Base-by-base conservation (phyloP, 768 basidiomycete species). In the Phylloporus sp. region DNA sequence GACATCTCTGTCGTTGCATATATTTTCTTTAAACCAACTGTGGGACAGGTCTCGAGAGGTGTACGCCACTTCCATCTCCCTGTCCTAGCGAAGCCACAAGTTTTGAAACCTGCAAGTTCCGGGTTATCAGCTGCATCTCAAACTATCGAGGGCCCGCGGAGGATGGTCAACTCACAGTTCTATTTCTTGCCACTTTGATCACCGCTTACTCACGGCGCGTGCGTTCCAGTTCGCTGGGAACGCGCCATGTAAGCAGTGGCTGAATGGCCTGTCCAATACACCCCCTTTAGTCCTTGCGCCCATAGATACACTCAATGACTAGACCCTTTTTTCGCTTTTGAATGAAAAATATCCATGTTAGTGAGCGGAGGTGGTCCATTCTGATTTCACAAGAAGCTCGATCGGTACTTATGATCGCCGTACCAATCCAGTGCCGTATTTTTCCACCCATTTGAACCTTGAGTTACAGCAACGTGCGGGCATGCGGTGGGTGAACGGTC, bases 71-170 rank as follows among this genome's bases (percentile, higher is more conserved):
- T 34, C 20, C 34, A 45, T n/a, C n/a, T n/a, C n/a, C n/a, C n/a
- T n/a, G 31, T 11, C 28, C 40, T 31, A 15, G 28, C 8, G 20
- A 35, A 45, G 24, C 38, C 38, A 38, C 20, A 16, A 6, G 29
- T n/a, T n/a, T n/a, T n/a, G 40, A 29, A 32, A 32, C 23, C n/a
- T 59, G 52, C 34, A 49, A 50, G 44, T 52, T 49, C 55, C 53
- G 64, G 46, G 22, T 54, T 22, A 47, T 43, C 58, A 60, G 35
- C 45, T 39, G 42, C 36, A 47, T 52, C 54, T 56, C 55, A 65
- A 56, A 59, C 53, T 40, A 65, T 65, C 55, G 55, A 47, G 52
- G 54, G 44, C 38, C 62, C 59, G 65, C 64, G 65, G 65, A 67
- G 63, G 47, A 52, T 2, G 32, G 10, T 26, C 24, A 52, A 24